Evolutionary conservation across 2,329 filamentous ascomycete genomes (phyloP).

Genomic region (Penicillium sp.): DNA sequence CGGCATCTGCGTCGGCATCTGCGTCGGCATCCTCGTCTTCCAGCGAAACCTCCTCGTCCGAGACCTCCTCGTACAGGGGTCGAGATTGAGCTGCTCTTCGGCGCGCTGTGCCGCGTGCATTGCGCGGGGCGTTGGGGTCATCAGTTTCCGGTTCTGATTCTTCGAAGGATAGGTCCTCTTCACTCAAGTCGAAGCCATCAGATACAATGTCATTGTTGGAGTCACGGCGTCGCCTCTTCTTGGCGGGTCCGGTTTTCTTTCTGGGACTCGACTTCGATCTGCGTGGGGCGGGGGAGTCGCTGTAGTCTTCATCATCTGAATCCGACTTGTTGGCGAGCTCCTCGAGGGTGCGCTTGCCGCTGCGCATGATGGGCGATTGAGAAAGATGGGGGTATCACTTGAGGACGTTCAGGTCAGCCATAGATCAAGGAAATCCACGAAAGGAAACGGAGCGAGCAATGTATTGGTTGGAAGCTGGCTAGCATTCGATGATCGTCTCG

Average conservation of each 20-base stretch:
- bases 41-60: conserved; percentile 36
- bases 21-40: conserved; percentile 25
- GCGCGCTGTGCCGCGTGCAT: conserved; percentile 61
- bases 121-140: conserved; percentile 52
- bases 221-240: conserved; percentile 48
- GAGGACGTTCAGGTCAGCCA: background rate
- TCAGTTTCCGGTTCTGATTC: conserved; percentile 49
- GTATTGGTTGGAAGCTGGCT: background rate
- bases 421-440: background rate
- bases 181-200: conserved; percentile 41
- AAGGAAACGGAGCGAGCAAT: too few relatives aligned
- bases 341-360: conserved; percentile 46
- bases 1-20: conserved; percentile 23
- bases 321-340: conserved; percentile 50
- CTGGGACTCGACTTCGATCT: conserved; percentile 34
- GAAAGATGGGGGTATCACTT: background rate
- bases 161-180: conserved; percentile 48
- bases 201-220: conserved; percentile 51
- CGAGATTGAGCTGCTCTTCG: conserved; percentile 58
- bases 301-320: conserved; percentile 51
- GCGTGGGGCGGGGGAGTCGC: conserved; percentile 38
- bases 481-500: background rate
- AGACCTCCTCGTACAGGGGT: conserved; percentile 61
- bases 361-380: conserved; percentile 34
- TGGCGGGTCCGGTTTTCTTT: conserved; percentile 38